Evolutionary conservation across 2,329 filamentous ascomycete genomes (phyloP), one percentile per base, ranked within the genome.

Genomic region (Epichloe glyceriae): DNA sequence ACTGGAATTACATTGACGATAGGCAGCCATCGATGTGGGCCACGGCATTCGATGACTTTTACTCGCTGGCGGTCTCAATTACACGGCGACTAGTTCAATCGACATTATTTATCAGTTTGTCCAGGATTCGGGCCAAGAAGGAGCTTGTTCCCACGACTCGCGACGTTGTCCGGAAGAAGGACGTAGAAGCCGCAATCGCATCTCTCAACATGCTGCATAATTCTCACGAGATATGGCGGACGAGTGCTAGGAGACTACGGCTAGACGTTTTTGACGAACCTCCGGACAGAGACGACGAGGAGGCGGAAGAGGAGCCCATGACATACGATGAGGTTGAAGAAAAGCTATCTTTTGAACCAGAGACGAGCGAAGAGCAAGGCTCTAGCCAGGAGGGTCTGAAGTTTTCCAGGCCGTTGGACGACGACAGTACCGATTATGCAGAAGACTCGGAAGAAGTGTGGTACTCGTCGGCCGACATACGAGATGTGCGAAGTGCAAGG

Each of bases 41-140:
- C 6, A 89, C 86, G 2, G 82, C 86, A 0, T 74, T 94, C n/a
- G 74, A 79, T 5, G 87, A 93, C 57, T 83, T 95, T 43, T 75
- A 89, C 59, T 77, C 78, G 8, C 65, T 95, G 2, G 72, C 77
- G 0, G 63, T 85, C 1, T 85, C 78, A 49, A 57, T 93, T 14
- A 90, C 86, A 0, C 79, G 78, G 52, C 76, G 86, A 12, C 67
- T 95, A 1, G 71, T 93, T 2, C 79, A 86, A 45, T 79, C 85
- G 0, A 72, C 80, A 0, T 68, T 93, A 0, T 85, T 84, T 58
- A 78, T 88, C 52, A 79, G 83, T n/a, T 76, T 79, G 62, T 84
- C 85, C 2, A 75, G 88, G 41, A 67, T 88, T 22, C 75, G 81
- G 49, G 72, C 80, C 4, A 73, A 70, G 56, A 64, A 56, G 17